Conservation (phyloP, 331 rosid species). For the Ulmus americana region DNA sequence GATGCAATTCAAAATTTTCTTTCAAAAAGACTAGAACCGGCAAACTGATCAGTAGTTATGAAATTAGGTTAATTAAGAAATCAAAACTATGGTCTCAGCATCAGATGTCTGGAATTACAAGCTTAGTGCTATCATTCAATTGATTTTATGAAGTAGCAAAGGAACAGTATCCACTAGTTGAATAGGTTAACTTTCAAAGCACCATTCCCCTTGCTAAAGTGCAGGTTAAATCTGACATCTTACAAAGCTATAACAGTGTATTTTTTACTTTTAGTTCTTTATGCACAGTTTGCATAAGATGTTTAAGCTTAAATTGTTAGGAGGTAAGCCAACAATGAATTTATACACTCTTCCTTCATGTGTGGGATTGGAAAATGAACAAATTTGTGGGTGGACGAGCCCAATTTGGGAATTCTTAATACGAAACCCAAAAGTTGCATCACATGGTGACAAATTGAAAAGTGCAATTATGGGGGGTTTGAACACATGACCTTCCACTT, state of each 20-base stretch:
- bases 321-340: background rate
- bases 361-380: no score
- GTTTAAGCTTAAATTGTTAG: slow-evolving; percentile 4
- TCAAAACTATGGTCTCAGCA: background rate
- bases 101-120: background rate
- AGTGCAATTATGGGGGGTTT: no score
- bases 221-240: background rate
- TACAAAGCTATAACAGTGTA: background rate
- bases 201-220: background rate
- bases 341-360: slow-evolving; percentile 2
- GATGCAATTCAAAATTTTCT: no score
- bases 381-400: no score
- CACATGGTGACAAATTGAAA: no score
- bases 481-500: no score
- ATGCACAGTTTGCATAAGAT: slow-evolving; percentile 5
- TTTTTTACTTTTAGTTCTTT: slow-evolving; percentile 6
- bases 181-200: background rate
- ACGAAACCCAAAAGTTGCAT: no score
- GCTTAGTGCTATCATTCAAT: background rate
- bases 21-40: no score
- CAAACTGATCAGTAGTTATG: no score
- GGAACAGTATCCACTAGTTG: background rate
- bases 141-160: background rate
- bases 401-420: no score
- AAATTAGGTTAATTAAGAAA: background rate